Evolutionary conservation across 257 asterid species (phyloP).

Genomic region (Plantago elongata): DNA sequence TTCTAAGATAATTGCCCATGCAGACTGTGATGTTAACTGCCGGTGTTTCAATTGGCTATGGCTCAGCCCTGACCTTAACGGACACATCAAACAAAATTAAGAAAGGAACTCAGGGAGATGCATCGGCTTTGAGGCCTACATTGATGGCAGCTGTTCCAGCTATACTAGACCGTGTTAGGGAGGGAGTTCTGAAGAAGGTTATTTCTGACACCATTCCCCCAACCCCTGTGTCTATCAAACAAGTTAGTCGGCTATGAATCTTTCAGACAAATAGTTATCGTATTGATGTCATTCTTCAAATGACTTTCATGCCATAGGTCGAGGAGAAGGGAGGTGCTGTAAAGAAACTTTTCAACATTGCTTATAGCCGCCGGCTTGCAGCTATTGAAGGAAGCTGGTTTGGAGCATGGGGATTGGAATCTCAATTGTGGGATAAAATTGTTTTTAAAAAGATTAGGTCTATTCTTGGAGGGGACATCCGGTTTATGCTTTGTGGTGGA

Average conservation of each 20-base stretch:
- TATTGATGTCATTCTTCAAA: conserved; percentile 10
- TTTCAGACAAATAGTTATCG: conserved; percentile 16
- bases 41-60: conserved; percentile 80
- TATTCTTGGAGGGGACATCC: conserved; percentile 79
- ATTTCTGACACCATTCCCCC: conserved; percentile 5
- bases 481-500: conserved; percentile 97
- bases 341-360: conserved; percentile 66
- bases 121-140: conserved; percentile 73
- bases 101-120: conserved; percentile 90
- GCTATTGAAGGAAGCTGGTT: conserved; percentile 90
- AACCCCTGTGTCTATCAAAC: conserved; percentile 2
- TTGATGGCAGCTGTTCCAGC: conserved; percentile 90
- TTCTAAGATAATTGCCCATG: conserved; percentile 31
- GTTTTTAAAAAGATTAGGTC: conserved; percentile 64
- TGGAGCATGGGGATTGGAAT: conserved; percentile 84
- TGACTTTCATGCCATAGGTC: conserved; percentile 42
- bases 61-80: conserved; percentile 78
- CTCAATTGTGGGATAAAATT: conserved; percentile 57
- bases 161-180: conserved; percentile 85
- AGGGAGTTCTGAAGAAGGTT: conserved; percentile 88
- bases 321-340: conserved; percentile 80
- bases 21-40: conserved; percentile 83
- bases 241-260: conserved; percentile 9
- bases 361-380: conserved; percentile 58
- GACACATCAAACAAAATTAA: conserved; percentile 86